These are phyloP conservation scores for Corniculantispora saksenae DNA, from an alignment of 2,329 filamentous ascomycete species.

Conservation along the genomic window DNA sequence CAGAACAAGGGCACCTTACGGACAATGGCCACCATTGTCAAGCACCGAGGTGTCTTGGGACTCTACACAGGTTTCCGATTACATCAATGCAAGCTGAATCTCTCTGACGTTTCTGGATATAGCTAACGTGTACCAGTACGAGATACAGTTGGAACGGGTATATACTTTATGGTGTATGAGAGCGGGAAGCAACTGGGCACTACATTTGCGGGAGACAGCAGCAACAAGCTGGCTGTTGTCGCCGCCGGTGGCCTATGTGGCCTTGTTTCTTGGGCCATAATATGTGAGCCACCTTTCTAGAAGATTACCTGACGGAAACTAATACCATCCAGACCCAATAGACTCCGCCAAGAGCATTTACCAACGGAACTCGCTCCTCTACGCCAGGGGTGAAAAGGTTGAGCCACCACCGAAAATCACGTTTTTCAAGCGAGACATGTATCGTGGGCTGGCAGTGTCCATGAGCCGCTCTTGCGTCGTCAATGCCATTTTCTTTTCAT, in stretches of 20 bases:
- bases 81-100: constrained; percentile 65
- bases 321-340: constrained; percentile 56
- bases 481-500: constrained; percentile 88
- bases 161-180: constrained; percentile 90
- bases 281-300: constrained; percentile 55
- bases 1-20: constrained; percentile 76
- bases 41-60: constrained; percentile 69
- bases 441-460: constrained; percentile 79
- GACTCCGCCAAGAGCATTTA: constrained; percentile 86
- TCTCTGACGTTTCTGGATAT: constrained; percentile 6
- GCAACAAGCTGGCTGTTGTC: constrained; percentile 76
- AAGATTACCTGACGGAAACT: background rate
- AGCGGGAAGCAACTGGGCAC: constrained; percentile 80
- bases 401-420: constrained; percentile 71
- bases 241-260: constrained; percentile 79
- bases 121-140: constrained; percentile 55
- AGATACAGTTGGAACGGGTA: constrained; percentile 79
- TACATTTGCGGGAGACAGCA: constrained; percentile 72
- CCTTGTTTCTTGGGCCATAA: constrained; percentile 78
- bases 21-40: constrained; percentile 76
- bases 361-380: constrained; percentile 76
- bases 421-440: constrained; percentile 77
- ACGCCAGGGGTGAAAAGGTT: constrained; percentile 63
- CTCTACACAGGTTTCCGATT: constrained; percentile 80
- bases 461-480: constrained; percentile 81